Base-by-base conservation (phyloP, 306 rosid species). In the Lathyrus sativus region DNA sequence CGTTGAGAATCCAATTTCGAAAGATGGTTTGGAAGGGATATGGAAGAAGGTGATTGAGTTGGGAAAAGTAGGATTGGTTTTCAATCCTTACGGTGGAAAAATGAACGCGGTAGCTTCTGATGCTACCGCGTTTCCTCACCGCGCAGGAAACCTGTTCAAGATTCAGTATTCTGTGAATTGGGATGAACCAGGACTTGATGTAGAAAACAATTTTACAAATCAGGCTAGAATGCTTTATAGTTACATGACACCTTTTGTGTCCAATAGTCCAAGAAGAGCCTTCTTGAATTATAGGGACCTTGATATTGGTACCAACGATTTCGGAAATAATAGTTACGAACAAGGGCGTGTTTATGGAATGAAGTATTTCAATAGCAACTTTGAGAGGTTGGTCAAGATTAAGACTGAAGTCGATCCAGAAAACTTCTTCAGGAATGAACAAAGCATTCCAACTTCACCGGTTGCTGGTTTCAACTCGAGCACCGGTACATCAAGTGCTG, bases 81-180 rank as follows among this genome's bases (percentile, higher is more conserved):
- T 82, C 74, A 82, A 82, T 26, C 86, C 86, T 60, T 82, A 82
- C 53, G 83, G 86, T 7, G 86, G 83, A 15, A 82, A 33, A 62
- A 82, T 82, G 86, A 46, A 38, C 29, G 51, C 55, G 64, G 60
- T 75, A 1, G 8, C 76, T 0, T 42, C 78, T 0, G 19, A 78
- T 75, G 78, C 78, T 5, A 82, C 83, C 0, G 45, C 86, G 0
- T 82, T 82, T 72, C 81, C 86, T 55, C 83, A 82, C 46, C 72
- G 83, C 3, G 75, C 46, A 0, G 85, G 85, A 60, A 81, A 81
- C 54, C 68, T 81, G 28, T 81, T 65, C 65, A 82, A 78, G 71
- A 82, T 82, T 71, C 83, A 82, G 67, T 78, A 82, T 48, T 74
- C 83, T 0, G 86, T 71, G 67, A 78, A 42, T 39, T 82, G 86